Evolutionary conservation across 257 asterid genomes (phyloP).

Genomic region (Henckelia pumila): DNA sequence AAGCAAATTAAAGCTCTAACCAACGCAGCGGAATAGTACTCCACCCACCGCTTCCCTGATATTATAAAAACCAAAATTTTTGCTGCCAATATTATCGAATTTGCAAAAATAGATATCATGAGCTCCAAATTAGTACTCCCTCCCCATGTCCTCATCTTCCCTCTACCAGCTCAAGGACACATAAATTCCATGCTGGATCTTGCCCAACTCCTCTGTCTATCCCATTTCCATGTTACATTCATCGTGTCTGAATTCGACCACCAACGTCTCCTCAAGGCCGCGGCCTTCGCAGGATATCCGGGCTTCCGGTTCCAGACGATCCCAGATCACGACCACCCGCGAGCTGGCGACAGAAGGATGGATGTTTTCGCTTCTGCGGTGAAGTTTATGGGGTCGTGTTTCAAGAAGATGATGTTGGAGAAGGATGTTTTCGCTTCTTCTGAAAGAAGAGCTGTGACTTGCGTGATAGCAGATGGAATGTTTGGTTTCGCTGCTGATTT

Average conservation of each 20-base stretch:
- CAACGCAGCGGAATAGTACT: too few species aligned
- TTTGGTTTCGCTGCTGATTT: constrained; percentile 18
- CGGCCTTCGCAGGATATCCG: constrained; percentile 32
- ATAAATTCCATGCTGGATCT: too few species aligned
- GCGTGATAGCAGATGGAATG: constrained; percentile 29
- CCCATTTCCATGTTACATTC: constrained; percentile 31
- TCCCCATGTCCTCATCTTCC: constrained; percentile 33
- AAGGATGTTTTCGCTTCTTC: constrained; percentile 9
- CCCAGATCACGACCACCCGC: constrained; percentile 51
- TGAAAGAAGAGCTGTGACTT: constrained; percentile 3
- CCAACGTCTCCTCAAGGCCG: constrained; percentile 36
- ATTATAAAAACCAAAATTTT: too few species aligned
- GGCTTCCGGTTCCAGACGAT: constrained; percentile 35
- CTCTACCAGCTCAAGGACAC: too few species aligned
- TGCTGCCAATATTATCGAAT: too few species aligned
- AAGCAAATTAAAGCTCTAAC: too few species aligned
- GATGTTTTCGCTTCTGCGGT: too few species aligned
- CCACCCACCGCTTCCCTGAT: too few species aligned
- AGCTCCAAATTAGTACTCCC: too few species aligned
- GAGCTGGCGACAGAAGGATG: constrained; percentile 24
- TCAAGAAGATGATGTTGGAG: neutral
- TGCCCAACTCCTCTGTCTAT: constrained; percentile 1
- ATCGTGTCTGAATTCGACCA: constrained; percentile 37
- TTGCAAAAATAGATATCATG: too few species aligned
- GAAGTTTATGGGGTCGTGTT: constrained; percentile 31